Conservation (phyloP, 2,329 filamentous ascomycete genomes). For the Colletotrichum paranaense region DNA sequence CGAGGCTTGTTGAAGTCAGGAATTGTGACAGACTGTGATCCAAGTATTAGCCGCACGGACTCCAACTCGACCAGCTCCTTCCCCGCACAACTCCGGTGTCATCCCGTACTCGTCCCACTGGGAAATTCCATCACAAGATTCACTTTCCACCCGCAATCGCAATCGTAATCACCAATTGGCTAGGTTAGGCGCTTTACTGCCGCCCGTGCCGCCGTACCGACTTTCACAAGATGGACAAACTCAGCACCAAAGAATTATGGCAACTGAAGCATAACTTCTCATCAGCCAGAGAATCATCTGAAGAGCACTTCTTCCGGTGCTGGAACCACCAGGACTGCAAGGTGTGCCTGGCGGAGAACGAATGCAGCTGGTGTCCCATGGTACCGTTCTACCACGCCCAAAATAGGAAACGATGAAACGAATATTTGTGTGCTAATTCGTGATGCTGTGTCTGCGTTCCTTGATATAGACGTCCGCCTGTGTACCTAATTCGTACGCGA, state of each 20-base stretch:
- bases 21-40: not conserved
- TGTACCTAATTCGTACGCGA: slow-evolving; percentile 59
- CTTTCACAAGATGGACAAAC: not conserved
- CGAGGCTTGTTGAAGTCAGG: not conserved
- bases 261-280: slow-evolving; percentile 44
- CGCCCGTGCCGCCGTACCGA: not conserved
- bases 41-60: slow-evolving; percentile 11
- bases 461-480: slow-evolving; percentile 61
- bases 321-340: slow-evolving; percentile 63
- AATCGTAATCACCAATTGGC: not conserved
- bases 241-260: slow-evolving; percentile 1
- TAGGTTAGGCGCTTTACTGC: not conserved
- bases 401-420: not conserved
- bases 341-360: slow-evolving; percentile 54
- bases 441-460: not conserved
- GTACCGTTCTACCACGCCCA: slow-evolving; percentile 46
- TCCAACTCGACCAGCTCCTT: not conserved
- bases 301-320: slow-evolving; percentile 59
- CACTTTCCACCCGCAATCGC: not conserved
- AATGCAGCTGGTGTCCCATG: slow-evolving; percentile 66
- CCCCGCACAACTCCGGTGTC: slow-evolving; percentile 9
- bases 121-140: not conserved
- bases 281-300: slow-evolving; percentile 39
- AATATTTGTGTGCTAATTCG: not conserved
- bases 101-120: not conserved